Conservation (phyloP, 2,329 filamentous ascomycete species). For the Penicillium crustosum region DNA sequence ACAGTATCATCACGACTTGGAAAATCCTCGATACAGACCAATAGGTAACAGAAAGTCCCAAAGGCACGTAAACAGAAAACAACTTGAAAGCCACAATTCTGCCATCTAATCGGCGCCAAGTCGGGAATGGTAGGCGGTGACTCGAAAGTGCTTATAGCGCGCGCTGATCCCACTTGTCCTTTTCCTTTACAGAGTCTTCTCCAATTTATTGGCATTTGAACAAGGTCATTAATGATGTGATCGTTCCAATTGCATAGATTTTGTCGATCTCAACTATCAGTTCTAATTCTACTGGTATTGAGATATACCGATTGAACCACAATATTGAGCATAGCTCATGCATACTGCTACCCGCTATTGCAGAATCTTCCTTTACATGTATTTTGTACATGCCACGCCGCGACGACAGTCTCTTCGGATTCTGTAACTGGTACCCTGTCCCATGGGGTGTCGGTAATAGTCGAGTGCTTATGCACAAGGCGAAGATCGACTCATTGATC, state of each 20-base stretch:
- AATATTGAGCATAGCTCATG: neutral
- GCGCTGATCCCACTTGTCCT: neutral
- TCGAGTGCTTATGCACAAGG: slow-evolving; percentile 65
- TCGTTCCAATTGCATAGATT: neutral
- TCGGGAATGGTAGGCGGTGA: slow-evolving; percentile 4
- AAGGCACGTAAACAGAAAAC: slow-evolving; percentile 6
- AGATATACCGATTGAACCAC: neutral
- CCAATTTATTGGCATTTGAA: neutral
- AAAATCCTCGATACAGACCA: neutral
- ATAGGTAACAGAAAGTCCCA: neutral
- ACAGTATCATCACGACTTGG: too few relatives aligned
- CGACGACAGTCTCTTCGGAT: slow-evolving; percentile 53
- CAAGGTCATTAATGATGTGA: slow-evolving; percentile 13
- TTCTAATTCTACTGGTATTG: neutral
- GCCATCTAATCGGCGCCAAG: slow-evolving; percentile 6
- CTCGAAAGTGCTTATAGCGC: neutral
- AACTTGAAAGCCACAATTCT: slow-evolving; percentile 5
- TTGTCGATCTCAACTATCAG: neutral
- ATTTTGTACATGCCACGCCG: slow-evolving; percentile 41
- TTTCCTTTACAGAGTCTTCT: neutral
- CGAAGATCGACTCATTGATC: slow-evolving; percentile 73
- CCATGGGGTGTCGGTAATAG: slow-evolving; percentile 73
- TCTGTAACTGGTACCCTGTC: slow-evolving; percentile 60
- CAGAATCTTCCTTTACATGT: neutral
- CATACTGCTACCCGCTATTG: neutral